Evolutionary conservation across 2,329 filamentous ascomycete species (phyloP).

Genomic region (Ophiocordyceps robertsii): DNA sequence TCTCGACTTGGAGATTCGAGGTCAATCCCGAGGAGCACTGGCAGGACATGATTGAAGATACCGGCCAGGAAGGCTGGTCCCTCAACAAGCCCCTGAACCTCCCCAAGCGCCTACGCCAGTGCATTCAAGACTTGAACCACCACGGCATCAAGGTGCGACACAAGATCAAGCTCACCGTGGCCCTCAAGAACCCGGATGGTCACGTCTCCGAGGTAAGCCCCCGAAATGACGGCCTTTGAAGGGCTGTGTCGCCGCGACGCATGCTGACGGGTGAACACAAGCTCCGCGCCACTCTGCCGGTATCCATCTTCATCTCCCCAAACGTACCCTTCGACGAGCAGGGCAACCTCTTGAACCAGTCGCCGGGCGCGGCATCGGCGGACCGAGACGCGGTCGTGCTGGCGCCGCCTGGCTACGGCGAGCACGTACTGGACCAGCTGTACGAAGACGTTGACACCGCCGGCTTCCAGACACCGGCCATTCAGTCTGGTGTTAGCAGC

Average conservation of each 20-base stretch:
- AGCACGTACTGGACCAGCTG: conserved; percentile 78
- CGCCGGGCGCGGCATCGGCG: conserved; percentile 31
- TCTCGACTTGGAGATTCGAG: conserved; percentile 44
- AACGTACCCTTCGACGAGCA: conserved; percentile 81
- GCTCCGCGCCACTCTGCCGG: conserved; percentile 78
- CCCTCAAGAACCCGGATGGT: conserved; percentile 87
- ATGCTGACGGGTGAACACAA: conserved; percentile 14
- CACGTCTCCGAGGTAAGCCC: conserved; percentile 73
- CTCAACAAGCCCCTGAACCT: conserved; percentile 52
- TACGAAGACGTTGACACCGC: conserved; percentile 76
- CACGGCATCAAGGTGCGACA: conserved; percentile 86
- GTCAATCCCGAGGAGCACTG: conserved; percentile 48
- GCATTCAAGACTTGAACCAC: conserved; percentile 79
- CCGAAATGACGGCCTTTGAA: background rate
- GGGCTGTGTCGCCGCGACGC: background rate
- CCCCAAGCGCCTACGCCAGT: conserved; percentile 68
- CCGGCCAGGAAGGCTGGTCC: conserved; percentile 51
- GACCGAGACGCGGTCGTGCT: conserved; percentile 45
- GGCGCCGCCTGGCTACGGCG: conserved; percentile 85
- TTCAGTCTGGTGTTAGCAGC: conserved; percentile 63
- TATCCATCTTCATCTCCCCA: conserved; percentile 91
- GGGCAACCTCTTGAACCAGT: conserved; percentile 59
- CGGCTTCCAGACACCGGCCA: conserved; percentile 65
- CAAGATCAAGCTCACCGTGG: conserved; percentile 82
- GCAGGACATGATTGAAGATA: conserved; percentile 55